A percentile compares a stretch with the other conserved stretches of the same genome.
These are phyloP conservation scores for Globisporangium nunn DNA, from an alignment of 352 stramenopile species.

Conservation along the genomic window DNA sequence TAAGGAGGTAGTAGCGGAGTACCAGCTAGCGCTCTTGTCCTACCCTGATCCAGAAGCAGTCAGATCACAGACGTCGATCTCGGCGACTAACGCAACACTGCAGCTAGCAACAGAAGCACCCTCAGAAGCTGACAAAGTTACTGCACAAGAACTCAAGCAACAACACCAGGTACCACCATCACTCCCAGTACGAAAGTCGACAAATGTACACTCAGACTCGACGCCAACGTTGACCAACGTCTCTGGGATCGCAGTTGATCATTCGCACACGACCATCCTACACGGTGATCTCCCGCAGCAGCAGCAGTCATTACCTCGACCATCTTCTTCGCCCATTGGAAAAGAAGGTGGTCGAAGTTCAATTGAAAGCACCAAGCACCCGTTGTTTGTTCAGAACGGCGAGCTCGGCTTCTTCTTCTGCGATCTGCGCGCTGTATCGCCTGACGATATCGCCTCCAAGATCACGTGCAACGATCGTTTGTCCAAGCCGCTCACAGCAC, in stretches of 20 bases:
- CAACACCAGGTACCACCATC: neutral
- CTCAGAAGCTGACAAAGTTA: too few relatives aligned
- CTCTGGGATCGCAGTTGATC: neutral
- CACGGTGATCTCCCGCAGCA: neutral
- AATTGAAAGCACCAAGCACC: neutral
- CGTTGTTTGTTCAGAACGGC: constrained; percentile 27
- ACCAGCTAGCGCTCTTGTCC: constrained; percentile 46
- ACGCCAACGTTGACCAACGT: neutral
- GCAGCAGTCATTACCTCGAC: neutral
- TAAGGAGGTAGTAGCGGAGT: constrained; percentile 39
- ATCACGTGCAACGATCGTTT: constrained; percentile 71
- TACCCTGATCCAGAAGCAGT: neutral
- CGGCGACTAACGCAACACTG: neutral
- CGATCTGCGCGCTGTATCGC: constrained; percentile 33
- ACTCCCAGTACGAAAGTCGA: neutral
- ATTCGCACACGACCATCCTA: too few relatives aligned
- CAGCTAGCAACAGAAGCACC: neutral
- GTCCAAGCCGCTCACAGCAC: constrained; percentile 26
- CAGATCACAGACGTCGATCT: neutral
- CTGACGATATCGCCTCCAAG: constrained; percentile 22
- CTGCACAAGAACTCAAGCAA: neutral
- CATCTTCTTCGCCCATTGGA: neutral
- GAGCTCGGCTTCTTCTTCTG: constrained; percentile 61
- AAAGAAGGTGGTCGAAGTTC: neutral
- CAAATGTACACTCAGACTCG: neutral